phyloP scores from a whole-genome alignment of 345 rosid genomes.

The Raphanus raphanistrum region DNA sequence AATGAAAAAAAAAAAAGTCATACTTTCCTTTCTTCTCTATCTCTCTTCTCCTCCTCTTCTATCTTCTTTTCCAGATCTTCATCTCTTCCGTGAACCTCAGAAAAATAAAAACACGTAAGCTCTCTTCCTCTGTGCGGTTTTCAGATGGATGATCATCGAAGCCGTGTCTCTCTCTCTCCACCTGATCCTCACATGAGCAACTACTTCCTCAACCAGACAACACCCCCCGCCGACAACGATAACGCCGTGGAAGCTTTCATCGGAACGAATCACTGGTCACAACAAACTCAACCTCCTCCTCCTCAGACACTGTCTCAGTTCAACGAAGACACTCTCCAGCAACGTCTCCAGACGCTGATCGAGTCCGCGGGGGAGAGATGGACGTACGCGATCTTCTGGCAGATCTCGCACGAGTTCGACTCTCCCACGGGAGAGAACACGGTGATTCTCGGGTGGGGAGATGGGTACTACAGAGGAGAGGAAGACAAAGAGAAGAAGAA shows the following conservation, averaged over 20 bases:
- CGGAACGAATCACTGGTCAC: conserved; percentile 72
- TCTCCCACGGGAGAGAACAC: conserved; percentile 49
- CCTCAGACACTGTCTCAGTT: conserved; percentile 40
- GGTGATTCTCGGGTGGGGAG: conserved; percentile 83
- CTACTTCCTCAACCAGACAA: conserved; percentile 43
- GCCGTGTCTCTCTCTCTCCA: background rate
- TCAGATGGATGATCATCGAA: background rate
- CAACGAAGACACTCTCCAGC: conserved; percentile 88
- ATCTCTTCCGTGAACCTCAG: background rate
- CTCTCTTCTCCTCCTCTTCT: conserved; percentile 7
- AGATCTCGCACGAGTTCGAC: conserved; percentile 68
- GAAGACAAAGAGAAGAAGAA: conserved; percentile 64
- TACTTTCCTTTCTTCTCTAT: background rate
- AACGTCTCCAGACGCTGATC: conserved; percentile 81
- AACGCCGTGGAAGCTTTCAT: conserved; percentile 94
- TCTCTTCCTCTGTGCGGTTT: background rate
- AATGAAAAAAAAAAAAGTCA: background rate
- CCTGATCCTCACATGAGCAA: conserved; percentile 27
- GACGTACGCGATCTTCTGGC: conserved; percentile 99
- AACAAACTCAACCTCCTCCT: conserved; percentile 38
- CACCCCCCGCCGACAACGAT: conserved; percentile 56
- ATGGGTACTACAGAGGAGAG: conserved; percentile 93
- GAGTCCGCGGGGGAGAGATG: conserved; percentile 77
- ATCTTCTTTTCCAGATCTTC: background rate
- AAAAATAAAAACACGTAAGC: background rate